Base-by-base conservation (phyloP, 768 basidiomycete species). In the Boletus subparvulus region DNA sequence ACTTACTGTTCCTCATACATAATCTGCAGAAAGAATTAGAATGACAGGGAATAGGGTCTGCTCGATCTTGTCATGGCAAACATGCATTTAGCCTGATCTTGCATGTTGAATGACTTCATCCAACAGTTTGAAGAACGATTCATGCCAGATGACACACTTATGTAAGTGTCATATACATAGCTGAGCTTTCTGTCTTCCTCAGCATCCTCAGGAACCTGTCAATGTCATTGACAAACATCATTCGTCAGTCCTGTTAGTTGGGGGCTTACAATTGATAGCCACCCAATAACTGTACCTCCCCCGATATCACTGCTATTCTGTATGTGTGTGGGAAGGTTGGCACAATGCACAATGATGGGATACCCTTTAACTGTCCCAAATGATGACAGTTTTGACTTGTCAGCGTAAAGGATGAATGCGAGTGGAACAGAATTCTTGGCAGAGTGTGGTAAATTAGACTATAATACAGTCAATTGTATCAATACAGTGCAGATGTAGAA, bases 1-100 rank as follows among this genome's bases (percentile, higher is more conserved):
- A 47, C 37, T 17, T 69, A 80, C 79, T 75, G 73, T 65, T 81
- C 78, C 58, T 80, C n/a, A n/a, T n/a, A n/a, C 74, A 51, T 77
- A 80, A 48, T 80, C 78, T 14, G 74, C 71, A 14, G 71, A 74
- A 3, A 78, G 57, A 4, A 78, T 75, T 0, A 76, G 32, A 24
- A 80, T 63, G 16, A 73, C 33, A 4, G 77, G 78, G 36, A 67
- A 79, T 0, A 80, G 44, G 14, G 36, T 57, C 0, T 65, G 69
- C 2, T 33, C 3, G 14, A 73, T 28, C 39, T 30, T 55, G 6
- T 59, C 59, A 55, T 75, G 67, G 10, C 70, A 76, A 13, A 54
- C 21, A 26, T 55, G 48, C 0, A 35, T 16, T 35, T 52, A 63
- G 0, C 76, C 75, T 6, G 54, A 61, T 13, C 58, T 42, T 1